phyloP scores from a whole-genome alignment of 768 basidiomycete genomes.

The Termitomyces sp. region DNA sequence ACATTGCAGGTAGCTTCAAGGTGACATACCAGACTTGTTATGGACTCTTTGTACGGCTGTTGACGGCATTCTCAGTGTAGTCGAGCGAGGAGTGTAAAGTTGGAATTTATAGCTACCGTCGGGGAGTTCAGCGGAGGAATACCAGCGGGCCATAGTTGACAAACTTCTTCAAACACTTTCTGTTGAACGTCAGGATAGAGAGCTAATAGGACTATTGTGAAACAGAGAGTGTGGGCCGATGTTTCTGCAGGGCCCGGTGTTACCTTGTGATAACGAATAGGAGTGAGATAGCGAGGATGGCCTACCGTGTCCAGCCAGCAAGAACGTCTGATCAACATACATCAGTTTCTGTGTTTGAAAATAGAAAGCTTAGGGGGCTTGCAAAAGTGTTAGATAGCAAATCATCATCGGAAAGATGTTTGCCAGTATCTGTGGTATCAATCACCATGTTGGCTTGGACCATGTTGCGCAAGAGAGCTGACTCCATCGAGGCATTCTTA shows the following conservation, averaged over 20 bases:
- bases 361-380: conserved; percentile 11
- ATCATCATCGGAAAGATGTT: conserved; percentile 38
- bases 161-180: conserved; percentile 38
- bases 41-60: conserved; percentile 37
- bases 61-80: background rate
- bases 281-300: background rate
- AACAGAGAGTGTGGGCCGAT: conserved; percentile 39
- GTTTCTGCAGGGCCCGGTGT: conserved; percentile 32
- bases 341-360: background rate
- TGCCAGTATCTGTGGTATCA: conserved; percentile 21
- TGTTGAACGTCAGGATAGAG: conserved; percentile 47
- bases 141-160: conserved; percentile 35
- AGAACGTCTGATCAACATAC: conserved; percentile 29
- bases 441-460: conserved; percentile 44
- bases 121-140: conserved; percentile 18
- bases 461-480: conserved; percentile 39
- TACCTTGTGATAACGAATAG: background rate
- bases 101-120: conserved; percentile 22
- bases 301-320: conserved; percentile 48
- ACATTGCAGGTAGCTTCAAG: background rate
- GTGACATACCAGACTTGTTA: conserved; percentile 30
- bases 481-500: conserved; percentile 20
- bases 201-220: conserved; percentile 41
- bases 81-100: background rate
- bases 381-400: conserved; percentile 48